Evolutionary conservation across 129 eudicot species (phyloP), one percentile per base, ranked within the genome.

Genomic region (Pseudognaphalium luteoalbum): DNA sequence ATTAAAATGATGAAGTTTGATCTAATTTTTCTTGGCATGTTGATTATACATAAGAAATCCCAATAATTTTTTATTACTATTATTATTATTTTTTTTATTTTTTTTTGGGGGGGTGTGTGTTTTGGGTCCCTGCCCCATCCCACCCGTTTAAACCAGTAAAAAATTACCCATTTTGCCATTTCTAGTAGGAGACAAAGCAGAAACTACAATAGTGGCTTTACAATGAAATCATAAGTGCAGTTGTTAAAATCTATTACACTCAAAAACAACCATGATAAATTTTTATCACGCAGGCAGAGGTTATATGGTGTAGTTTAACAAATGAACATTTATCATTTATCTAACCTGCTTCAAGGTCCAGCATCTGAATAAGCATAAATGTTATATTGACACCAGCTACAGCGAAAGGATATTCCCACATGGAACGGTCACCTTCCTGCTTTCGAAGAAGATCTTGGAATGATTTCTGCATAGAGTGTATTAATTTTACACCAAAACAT

Each of bases 381-480:
- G 99, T 95, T 85, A 95, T 91, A 81, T 95, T 95, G 70, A 95
- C 96, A 78, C 97, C 99, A 75, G 99, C 99, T 59, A 95, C 97
- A 75, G 99, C 99, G 82, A 95, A 95, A 64, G 99, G 99, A 75
- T 95, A 95, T 83, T 95, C 99, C 99, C 99, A 95, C 88, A 89
- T 65, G 37, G 99, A 88, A 12, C 97, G 75, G 30, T 89, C 91
- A 73, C 99, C 99, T 70, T 91, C 97, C 83, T 89, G 91, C 88
- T 95, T 95, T 33, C 73, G 87, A 42, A 95, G 97, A 79, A 95
- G 97, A 76, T 86, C 93, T 78, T 89, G 97, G 81, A 95, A 95
- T 9, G 99, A 89, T 83, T 89, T 89, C 99, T 95, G 86, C 74
- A 85, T 16, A 81, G 37, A 78, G 68, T 68, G 72, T 6, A 56